A percentile compares a stretch with the other conserved stretches of the same genome.
These are phyloP conservation scores for Cudoniella acicularis DNA, from an alignment of 495 filamentous ascomycete genomes.

Conservation along the genomic window DNA sequence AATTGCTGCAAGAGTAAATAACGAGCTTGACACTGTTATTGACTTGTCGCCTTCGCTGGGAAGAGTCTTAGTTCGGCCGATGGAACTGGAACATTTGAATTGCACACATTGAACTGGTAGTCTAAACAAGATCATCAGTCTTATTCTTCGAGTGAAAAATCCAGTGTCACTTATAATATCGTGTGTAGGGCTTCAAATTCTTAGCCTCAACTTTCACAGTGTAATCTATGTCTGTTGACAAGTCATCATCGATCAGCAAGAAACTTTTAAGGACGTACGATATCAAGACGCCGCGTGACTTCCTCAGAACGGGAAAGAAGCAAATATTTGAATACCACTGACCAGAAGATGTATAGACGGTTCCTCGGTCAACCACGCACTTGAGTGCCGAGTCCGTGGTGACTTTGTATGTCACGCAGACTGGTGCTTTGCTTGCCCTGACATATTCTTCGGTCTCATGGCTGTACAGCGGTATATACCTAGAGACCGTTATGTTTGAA, in stretches of 20 bases:
- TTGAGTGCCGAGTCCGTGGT: conserved; percentile 34
- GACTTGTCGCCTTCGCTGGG: conserved; percentile 39
- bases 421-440: conserved; percentile 48
- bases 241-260: too few species aligned
- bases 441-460: conserved; percentile 52
- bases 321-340: too few species aligned
- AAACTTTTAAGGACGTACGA: too few species aligned
- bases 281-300: too few species aligned
- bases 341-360: conserved; percentile 58
- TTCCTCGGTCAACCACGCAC: conserved; percentile 41
- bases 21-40: conserved; percentile 42
- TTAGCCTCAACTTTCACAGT: conserved; percentile 66
- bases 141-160: too few species aligned
- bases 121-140: too few species aligned
- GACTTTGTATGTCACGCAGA: conserved; percentile 44
- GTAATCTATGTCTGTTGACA: conserved; percentile 69
- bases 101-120: conserved; percentile 54
- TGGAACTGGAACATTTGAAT: conserved; percentile 38
- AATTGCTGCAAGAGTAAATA: conserved; percentile 56
- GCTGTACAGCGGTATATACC: conserved; percentile 50
- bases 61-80: conserved; percentile 54
- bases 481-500: conserved; percentile 52
- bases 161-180: background rate
- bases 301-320: too few species aligned
- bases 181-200: conserved; percentile 37